Evolutionary conservation across 306 rosid genomes (phyloP), one percentile per base, ranked within the genome.

Genomic region (Lablab purpureus): DNA sequence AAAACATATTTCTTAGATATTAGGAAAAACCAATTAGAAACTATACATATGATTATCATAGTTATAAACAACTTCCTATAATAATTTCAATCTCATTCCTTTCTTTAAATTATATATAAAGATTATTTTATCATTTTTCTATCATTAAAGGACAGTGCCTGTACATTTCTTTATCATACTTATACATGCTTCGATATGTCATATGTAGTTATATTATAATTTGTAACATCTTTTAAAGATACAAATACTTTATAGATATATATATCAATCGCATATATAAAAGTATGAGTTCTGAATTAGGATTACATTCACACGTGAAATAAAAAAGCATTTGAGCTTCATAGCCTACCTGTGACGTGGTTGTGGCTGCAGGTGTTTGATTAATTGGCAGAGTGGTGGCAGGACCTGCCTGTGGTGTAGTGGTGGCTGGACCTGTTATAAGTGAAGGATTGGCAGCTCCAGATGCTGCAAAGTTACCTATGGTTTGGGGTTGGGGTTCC

Each of bases 281-380:
- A 10, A 10, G 28, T 54, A 54, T 9, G 1, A 0, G 25, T 51
- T 32, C 7, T 32, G 36, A 32, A 19, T 18, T 4, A 51, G 11
- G 0, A 32, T 32, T 10, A 19, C 19, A 50, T 9, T 5, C 1
- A 22, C 1, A 4, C 0, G 7, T 22, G 15, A 55, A 55, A 25
- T 30, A 12, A 58, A 12, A n/a, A 58, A 12, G 2, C 14, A 59
- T 27, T 1, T 4, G 37, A 27, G 66, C 1, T 59, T 59, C 1
- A 5, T 58, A 5, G 40, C 66, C 11, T 59, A 59, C 67, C 21
- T 27, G 67, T 27, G 67, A 28, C 28, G 41, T 18, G 55, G 41
- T 12, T 40, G 87, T 7, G 10, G 83, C 51, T 21, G 82, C 52
- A 30, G 91, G 91, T 70, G 73, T 67, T 79, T 68, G 72, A 51